Base-by-base conservation (phyloP, 2,329 filamentous ascomycete genomes). In the Arthrinium puccinioides region DNA sequence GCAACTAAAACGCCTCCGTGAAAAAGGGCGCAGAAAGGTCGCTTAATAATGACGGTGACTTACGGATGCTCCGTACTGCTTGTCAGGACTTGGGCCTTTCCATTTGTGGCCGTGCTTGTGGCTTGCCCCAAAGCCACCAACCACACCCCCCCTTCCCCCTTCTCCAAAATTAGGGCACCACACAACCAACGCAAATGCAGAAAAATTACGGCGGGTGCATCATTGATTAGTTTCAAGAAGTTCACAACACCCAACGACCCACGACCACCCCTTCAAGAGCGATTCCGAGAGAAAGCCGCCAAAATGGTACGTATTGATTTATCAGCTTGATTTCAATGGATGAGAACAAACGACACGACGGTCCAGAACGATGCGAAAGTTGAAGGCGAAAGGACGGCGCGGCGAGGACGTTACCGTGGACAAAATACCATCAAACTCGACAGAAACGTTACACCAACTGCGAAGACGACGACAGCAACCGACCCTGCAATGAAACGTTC, bases 281-380 rank as follows among this genome's bases (percentile, higher is more conserved):
- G 59, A 60, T 62, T 55, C 44, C 59, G 31, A 48, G 58, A 61
- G 54, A 62, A 53, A 56, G 62, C 64, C 64, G 66, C 62, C 66
- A 70, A 69, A 61, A 70, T 70, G 66, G 66, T 52, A 50, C 36
- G 49, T 51, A 33, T 64, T 63, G 44, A 62, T n/a, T n/a, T n/a
- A n/a, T n/a, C n/a, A n/a, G n/a, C n/a, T n/a, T n/a, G n/a, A n/a
- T n/a, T n/a, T n/a, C n/a, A 62, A 49, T 39, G 18, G 34, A 46
- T 49, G 25, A 27, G 25, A 27, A 18, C 26, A n/a, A 37, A 21
- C 33, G 24, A 31, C n/a, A 10, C 28, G 28, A 31, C 28, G 5
- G 14, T 13, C 18, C 18, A 20, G n/a, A 14, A 27, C 15, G 25
- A 14, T 27, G 25, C 13, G 25, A 27, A 27, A 27, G 15, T 14